Evolutionary conservation across 202 grass and related monocot genomes (phyloP).

Genomic region (Digitaria exilis): DNA sequence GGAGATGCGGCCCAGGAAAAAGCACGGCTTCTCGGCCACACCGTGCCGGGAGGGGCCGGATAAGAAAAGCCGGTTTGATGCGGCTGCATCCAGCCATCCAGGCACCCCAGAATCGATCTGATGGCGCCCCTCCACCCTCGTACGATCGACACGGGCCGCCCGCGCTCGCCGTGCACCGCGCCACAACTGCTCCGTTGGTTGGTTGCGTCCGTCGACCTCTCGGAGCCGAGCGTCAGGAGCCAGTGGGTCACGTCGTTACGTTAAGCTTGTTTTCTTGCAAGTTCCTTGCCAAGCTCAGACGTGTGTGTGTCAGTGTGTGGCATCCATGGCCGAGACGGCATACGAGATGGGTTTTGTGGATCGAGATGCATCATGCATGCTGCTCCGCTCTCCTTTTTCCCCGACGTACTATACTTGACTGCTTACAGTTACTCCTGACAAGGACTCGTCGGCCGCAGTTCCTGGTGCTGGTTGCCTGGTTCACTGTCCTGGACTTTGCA

Average conservation of each 20-base stretch:
- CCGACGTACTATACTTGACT: no score
- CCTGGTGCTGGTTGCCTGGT: not conserved
- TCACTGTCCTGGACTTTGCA: not conserved
- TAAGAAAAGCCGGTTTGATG: not conserved
- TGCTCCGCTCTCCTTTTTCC: no score
- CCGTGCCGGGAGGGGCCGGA: not conserved
- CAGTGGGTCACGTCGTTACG: no score
- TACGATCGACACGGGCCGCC: no score
- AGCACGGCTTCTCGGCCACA: constrained; percentile 33
- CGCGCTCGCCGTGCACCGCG: no score
- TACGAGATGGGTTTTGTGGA: no score
- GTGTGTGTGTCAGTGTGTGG: no score
- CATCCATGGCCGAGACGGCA: no score
- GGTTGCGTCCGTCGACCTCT: no score
- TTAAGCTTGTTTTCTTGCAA: not conserved
- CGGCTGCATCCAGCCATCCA: no score
- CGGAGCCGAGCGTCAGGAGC: no score
- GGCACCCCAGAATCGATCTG: constrained; percentile 19
- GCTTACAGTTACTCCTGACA: not conserved
- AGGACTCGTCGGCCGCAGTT: not conserved
- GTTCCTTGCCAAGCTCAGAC: not conserved
- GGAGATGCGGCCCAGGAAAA: constrained; percentile 1
- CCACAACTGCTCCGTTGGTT: not conserved
- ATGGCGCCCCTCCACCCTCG: not conserved
- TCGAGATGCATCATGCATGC: no score